phyloP scores from a whole-genome alignment of 2,329 filamentous ascomycete species.

The Beauveria medogensis region DNA sequence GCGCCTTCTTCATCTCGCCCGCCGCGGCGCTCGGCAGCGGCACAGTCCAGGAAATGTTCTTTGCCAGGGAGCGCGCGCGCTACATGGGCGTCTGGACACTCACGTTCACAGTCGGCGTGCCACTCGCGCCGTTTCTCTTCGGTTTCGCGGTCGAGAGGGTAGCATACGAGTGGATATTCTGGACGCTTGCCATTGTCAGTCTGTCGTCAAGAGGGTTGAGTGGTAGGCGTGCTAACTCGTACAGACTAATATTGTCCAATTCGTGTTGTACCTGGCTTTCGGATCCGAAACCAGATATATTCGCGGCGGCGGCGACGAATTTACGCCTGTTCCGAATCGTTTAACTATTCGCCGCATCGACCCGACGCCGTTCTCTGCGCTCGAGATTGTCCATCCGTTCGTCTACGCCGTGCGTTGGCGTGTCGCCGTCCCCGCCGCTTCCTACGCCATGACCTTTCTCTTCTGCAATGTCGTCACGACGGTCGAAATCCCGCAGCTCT shows the following conservation, averaged over 20 bases:
- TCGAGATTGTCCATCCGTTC: neutral
- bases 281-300: neutral
- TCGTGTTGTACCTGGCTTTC: neutral
- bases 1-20: conserved; percentile 3
- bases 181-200: conserved; percentile 5
- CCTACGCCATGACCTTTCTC: neutral
- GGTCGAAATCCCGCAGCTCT: conserved; percentile 7
- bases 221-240: neutral
- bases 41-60: conserved; percentile 6
- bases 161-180: conserved; percentile 3
- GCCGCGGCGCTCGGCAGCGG: conserved; percentile 1
- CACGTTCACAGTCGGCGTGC: conserved; percentile 1
- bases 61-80: neutral
- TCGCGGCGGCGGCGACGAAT: neutral
- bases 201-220: neutral
- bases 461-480: conserved; percentile 3
- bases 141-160: neutral
- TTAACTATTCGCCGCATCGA: conserved; percentile 1
- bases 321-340: neutral
- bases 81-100: conserved; percentile 7
- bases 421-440: neutral
- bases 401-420: neutral
- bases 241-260: neutral
- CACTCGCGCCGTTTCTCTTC: conserved; percentile 2
- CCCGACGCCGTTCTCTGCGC: neutral